Base-by-base conservation (phyloP, 1,284 basidiomycete species). In the Pterulicium gracile region DNA sequence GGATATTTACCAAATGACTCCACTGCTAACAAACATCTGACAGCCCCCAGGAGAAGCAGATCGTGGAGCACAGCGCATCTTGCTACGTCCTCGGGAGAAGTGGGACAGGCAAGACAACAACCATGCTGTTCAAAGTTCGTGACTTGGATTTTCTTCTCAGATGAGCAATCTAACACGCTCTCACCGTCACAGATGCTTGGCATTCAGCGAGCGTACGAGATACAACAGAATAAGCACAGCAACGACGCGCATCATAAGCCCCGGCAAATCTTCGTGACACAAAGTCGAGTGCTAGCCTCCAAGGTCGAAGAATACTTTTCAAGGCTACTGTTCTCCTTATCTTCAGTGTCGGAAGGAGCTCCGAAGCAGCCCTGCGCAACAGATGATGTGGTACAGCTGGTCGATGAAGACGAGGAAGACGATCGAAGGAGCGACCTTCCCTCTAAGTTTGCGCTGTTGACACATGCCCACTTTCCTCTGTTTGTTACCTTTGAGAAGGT, bases 81-180 rank as follows among this genome's bases (percentile, higher is more conserved):
- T 82, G 79, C 49, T 83, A 78, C 56, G 81, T 86, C 14, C 54
- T 85, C 2, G 83, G 82, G 0, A 66, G 83, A 27, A 84, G 81
- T 53, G 83, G 83, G 2, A 86, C 52, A 83, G 81, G 3, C 10
- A 85, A 87, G 70, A 87, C 81, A 0, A 84, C 81, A 0, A 82
- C 80, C 0, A 81, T 85, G 72, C 61, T 84, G 0, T 81, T 79
- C 66, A 41, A 41, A 32, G 27, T 32, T 32, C 7, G 27, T 32
- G 10, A 10, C n/a, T 7, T 32, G n/a, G 10, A n/a, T 32, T 7
- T 32, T 32, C 7, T 32, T 32, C 27, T 7, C n/a, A n/a, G 7
- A n/a, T 32, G 7, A 10, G 10, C 27, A 32, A 7, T 10, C 39
- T 10, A 41, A 7, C 10, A 10, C 18, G 10, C 7, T 41, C 7